Conservation (phyloP, 1,284 basidiomycete genomes). For the Malassezia vespertilionis region DNA sequence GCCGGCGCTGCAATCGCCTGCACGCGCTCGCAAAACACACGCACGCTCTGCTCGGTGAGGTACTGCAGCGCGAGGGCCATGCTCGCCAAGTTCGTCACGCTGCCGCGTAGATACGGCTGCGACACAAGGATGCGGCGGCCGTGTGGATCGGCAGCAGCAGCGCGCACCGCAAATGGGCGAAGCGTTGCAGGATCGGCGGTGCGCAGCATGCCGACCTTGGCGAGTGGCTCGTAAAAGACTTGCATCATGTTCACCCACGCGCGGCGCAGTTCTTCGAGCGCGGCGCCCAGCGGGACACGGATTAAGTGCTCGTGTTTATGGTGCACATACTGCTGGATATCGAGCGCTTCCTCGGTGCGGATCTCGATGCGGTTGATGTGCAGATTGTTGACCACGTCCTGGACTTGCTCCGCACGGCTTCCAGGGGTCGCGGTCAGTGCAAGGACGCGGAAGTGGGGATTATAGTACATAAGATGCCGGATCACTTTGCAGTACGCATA, state of each 20-base stretch:
- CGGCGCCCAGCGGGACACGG: constrained; percentile 30
- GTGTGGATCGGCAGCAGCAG: constrained; percentile 15
- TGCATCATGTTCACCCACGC: constrained; percentile 46
- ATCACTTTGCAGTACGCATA: constrained; percentile 86
- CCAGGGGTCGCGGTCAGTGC: constrained; percentile 95
- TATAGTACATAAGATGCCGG: constrained; percentile 79
- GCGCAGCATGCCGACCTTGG: constrained; percentile 27
- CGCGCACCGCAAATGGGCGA: constrained; percentile 32
- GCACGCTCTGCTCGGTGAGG: constrained; percentile 61
- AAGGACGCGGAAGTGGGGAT: constrained; percentile 82
- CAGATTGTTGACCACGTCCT: constrained; percentile 81
- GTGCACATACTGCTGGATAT: constrained; percentile 75
- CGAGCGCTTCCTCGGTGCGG: constrained; percentile 77
- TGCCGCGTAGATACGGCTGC: constrained; percentile 20
- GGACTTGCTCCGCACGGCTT: constrained; percentile 70
- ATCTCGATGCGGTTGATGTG: constrained; percentile 95
- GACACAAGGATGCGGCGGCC: constrained; percentile 14
- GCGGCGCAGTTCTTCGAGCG: constrained; percentile 34
- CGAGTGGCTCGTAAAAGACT: constrained; percentile 27
- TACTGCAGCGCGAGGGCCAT: constrained; percentile 40
- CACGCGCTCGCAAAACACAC: constrained; percentile 43
- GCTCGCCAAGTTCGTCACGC: constrained; percentile 22
- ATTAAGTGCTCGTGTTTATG: constrained; percentile 55
- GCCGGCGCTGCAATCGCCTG: constrained; percentile 48
- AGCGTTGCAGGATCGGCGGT: constrained; percentile 29